Evolutionary conservation across 768 basidiomycete genomes (phyloP), one percentile per base, ranked within the genome.

Genomic region (Serendipita sp.): DNA sequence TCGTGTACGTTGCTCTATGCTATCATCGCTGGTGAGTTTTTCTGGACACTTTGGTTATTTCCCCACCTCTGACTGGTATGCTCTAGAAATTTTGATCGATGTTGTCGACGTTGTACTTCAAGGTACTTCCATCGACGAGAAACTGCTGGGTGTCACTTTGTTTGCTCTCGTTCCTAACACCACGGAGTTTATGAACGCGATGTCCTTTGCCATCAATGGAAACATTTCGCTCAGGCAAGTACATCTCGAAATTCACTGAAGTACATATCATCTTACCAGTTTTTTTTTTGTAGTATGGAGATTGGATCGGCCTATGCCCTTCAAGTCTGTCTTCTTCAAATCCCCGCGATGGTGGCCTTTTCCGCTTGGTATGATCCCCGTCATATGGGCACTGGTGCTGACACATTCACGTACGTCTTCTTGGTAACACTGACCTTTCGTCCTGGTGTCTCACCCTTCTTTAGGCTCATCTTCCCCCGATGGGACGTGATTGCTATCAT

Each of bases 111-210:
- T 92, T 46, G 85, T 98, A 10, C 78, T 99, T 24, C 78, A 89
- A 69, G 92, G 85, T 28, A 92, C 92, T 0, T 91, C 91, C 1
- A 91, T 98, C 34, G 90, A 96, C 65, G 96, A 98, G 72, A 99
- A 99, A 73, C 94, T 98, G 79, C 81, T 99, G 35, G 96, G 96
- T 63, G 80, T 99, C 67, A 97, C 93, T 0, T 80, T 99, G 8
- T 98, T 99, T 71, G 96, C 96, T 5, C 82, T 99, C 37, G 94
- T 98, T 0, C 96, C 96, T 3, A 99, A 99, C 72, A 96, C 94
- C 2, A 98, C 96, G 1, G 96, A 99, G 75, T 98, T 99, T 74
- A 96, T 96, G 92, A 98, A 97, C 72, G 96, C 96, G 60, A 93
- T 98, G 67, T 95, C 93, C 2, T 99, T 99, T 72, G 94, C 96